Percentiles rank a stretch among this genome's conserved stretches.
Evolutionary conservation across 208 protist species (phyloP).

Genomic region (Plasmodiophora brassicae): DNA sequence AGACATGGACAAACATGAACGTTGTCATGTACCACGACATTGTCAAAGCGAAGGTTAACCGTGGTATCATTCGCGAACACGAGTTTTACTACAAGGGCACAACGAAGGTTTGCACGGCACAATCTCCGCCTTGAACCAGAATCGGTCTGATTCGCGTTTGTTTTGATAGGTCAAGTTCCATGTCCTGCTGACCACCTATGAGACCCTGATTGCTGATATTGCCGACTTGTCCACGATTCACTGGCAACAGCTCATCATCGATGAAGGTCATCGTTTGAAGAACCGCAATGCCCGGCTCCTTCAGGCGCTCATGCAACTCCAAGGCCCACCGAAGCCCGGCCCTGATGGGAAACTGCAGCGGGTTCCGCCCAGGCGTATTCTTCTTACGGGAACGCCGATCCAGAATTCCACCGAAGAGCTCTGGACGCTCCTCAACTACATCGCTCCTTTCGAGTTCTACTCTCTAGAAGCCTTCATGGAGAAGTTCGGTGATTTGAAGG

Average conservation of each 20-base stretch:
- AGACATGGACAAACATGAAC: constrained; percentile 68
- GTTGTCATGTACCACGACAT: constrained; percentile 63
- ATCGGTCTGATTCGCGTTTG: no score
- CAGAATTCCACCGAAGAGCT: constrained; percentile 66
- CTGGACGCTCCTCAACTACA: constrained; percentile 74
- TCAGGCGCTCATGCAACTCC: constrained; percentile 61
- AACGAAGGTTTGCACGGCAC: not conserved
- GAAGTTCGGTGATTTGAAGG: constrained; percentile 44
- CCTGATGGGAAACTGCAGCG: constrained; percentile 54
- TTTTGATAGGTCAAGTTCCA: constrained; percentile 43
- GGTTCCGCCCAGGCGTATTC: constrained; percentile 47
- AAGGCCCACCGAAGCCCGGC: constrained; percentile 56
- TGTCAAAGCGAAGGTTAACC: constrained; percentile 41
- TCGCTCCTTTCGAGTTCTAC: constrained; percentile 69
- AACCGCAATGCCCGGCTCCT: constrained; percentile 49
- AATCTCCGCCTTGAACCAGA: not conserved
- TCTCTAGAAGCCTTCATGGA: constrained; percentile 56
- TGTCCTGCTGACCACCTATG: constrained; percentile 69
- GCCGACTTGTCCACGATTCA: constrained; percentile 49
- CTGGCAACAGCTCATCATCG: constrained; percentile 67
- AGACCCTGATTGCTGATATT: constrained; percentile 62
- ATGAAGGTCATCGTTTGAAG: constrained; percentile 66
- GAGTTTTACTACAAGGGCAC: constrained; percentile 37
- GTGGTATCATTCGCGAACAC: constrained; percentile 25
- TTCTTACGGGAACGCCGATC: constrained; percentile 65